Evolutionary conservation across 306 rosid species (phyloP), one percentile per base, ranked within the genome.

Genomic region (Ammopiptanthus mongolicus): DNA sequence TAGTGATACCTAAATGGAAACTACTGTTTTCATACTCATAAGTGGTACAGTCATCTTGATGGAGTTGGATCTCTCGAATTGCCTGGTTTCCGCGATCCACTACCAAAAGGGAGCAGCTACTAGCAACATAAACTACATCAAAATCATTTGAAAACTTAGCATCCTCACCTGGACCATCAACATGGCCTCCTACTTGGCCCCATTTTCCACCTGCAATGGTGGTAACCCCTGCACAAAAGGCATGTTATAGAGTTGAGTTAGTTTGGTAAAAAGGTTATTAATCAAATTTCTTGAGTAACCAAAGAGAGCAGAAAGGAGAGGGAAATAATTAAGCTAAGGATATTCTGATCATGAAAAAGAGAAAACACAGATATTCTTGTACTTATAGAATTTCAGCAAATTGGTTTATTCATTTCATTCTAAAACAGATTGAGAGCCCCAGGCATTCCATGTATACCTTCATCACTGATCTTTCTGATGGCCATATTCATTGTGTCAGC

Each of bases 181-280:
- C 89, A 79, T 92, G 99, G 51, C 95, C 96, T 65, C 91, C 93
- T 66, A 88, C 76, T 75, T 77, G 90, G 57, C 88, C 89, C 89
- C 98, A 60, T 88, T 83, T 90, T 74, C 99, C 99, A 81, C 99
- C 99, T 67, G 99, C 99, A 85, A 96, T 96, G 5, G 99, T 96
- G 17, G 99, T 90, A 21, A 96, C 92, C 55, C 99, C 99, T 96
- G 85, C 58, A 52, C 67, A 56, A 69, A 78, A 42, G 8, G 14
- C 65, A 78, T 50, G 29, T 17, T 53, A 19, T 59, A 59, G 69
- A 65, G 64, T 80, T 61, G 23, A 70, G n/a, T 17, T 57, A 21
- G 33, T 22, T 28, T 63, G 31, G 50, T 56, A 51, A 29, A 28
- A n/a, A 11, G 11, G 1, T 14, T 44, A 19, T n/a, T 18, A 19